A percentile compares a stretch with the other conserved stretches of the same genome.
Evolutionary conservation across 139 green algal species (phyloP).

Genomic region (Volvox reticuliferus): DNA sequence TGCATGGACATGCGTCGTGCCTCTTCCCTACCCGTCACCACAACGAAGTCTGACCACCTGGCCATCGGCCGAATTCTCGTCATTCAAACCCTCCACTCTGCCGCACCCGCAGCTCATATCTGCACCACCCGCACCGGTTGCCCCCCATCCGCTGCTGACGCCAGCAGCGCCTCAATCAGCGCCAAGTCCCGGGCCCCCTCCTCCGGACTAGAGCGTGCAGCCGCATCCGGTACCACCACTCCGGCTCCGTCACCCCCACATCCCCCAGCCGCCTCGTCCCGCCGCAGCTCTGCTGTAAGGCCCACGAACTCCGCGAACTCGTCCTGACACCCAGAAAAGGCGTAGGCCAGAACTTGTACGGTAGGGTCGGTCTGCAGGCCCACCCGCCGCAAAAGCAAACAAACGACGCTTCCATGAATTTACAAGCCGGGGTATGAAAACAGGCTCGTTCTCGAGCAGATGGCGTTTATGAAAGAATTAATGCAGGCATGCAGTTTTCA

Average conservation of each 20-base stretch:
- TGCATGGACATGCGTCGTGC: too few relatives aligned
- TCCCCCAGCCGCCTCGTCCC: too few relatives aligned
- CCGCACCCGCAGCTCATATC: background rate
- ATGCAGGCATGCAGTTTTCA: too few relatives aligned
- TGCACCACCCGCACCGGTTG: conserved; percentile 4
- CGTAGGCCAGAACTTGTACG: background rate
- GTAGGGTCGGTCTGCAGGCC: background rate
- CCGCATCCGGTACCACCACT: conserved; percentile 40
- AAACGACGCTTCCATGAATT: too few relatives aligned
- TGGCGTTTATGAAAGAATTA: too few relatives aligned
- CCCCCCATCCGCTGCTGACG: background rate
- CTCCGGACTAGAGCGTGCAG: conserved; percentile 49
- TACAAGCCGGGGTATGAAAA: too few relatives aligned
- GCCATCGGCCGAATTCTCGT: too few relatives aligned
- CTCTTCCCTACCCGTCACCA: too few relatives aligned
- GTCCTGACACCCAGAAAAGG: conserved; percentile 36
- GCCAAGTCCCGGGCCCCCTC: conserved; percentile 50
- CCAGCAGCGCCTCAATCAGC: conserved; percentile 53
- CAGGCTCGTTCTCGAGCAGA: too few relatives aligned
- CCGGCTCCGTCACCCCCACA: conserved; percentile 30
- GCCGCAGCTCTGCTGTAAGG: background rate
- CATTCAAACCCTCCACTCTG: too few relatives aligned
- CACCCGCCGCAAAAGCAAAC: too few relatives aligned
- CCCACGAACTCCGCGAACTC: conserved; percentile 39
- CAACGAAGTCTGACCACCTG: too few relatives aligned